Conservation (phyloP, 2,329 filamentous ascomycete genomes). For the Penicillium sp. region DNA sequence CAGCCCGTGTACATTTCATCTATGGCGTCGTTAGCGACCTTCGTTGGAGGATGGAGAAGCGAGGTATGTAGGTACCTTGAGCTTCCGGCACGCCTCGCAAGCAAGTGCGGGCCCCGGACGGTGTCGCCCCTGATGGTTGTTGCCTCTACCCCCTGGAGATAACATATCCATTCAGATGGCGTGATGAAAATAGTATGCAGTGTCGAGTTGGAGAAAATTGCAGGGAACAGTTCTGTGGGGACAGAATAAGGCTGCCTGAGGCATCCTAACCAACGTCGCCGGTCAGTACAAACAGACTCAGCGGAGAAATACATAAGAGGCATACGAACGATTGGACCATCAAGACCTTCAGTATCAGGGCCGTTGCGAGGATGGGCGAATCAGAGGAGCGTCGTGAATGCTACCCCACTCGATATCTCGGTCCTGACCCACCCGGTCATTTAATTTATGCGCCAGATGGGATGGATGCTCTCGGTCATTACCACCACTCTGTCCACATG, state of each 20-base stretch:
- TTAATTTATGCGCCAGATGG: slow-evolving; percentile 19
- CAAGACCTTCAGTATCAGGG: no score
- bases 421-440: slow-evolving; percentile 1
- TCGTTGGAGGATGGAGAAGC: not conserved
- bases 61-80: slow-evolving; percentile 18
- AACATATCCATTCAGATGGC: not conserved
- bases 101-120: slow-evolving; percentile 19
- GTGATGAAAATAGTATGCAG: not conserved
- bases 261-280: not conserved
- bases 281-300: no score
- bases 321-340: no score
- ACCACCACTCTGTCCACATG: not conserved
- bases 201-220: not conserved
- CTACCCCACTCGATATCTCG: not conserved
- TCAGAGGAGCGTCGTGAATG: no score
- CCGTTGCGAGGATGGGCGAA: no score
- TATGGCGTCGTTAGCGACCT: not conserved
- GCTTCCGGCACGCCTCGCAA: slow-evolving; percentile 32
- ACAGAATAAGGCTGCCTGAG: not conserved
- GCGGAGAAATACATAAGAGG: no score
- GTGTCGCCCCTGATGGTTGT: not conserved
- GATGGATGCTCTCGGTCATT: no score
- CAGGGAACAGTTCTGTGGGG: not conserved
- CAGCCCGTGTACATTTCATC: slow-evolving; percentile 34
- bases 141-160: not conserved